A percentile compares a stretch with the other conserved stretches of the same genome.
These are phyloP conservation scores for Wickerhamiella sorbophila DNA, from an alignment of 805 yeast species.

Conservation along the genomic window DNA sequence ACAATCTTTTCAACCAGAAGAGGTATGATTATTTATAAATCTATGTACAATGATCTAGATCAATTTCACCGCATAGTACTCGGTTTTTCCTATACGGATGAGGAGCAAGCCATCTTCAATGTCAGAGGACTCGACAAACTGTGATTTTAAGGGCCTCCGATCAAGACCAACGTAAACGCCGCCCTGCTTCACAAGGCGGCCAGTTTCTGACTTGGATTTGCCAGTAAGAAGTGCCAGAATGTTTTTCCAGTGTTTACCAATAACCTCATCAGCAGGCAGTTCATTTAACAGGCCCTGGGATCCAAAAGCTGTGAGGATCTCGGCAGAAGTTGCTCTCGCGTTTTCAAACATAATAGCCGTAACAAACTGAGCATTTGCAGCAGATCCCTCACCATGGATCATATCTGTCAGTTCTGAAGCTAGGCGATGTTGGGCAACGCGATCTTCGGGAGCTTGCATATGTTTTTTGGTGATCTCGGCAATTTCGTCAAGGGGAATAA, in stretches of 20 bases:
- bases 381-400: slow-evolving; percentile 70
- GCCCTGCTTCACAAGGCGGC: slow-evolving; percentile 49
- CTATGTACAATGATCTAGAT: slow-evolving; percentile 1
- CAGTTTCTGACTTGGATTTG: slow-evolving; percentile 37
- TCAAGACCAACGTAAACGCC: slow-evolving; percentile 59
- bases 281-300: slow-evolving; percentile 40
- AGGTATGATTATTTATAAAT: background rate
- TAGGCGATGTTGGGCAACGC: slow-evolving; percentile 61
- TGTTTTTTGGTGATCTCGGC: slow-evolving; percentile 41
- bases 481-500: slow-evolving; percentile 53
- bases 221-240: slow-evolving; percentile 35
- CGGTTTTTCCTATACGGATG: slow-evolving; percentile 59
- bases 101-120: slow-evolving; percentile 47
- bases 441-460: slow-evolving; percentile 38
- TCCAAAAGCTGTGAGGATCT: slow-evolving; percentile 40
- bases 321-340: slow-evolving; percentile 30
- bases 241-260: slow-evolving; percentile 34
- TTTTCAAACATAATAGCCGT: slow-evolving; percentile 55
- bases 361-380: slow-evolving; percentile 50
- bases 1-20: background rate
- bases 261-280: slow-evolving; percentile 26
- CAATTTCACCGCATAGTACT: slow-evolving; percentile 22
- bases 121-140: slow-evolving; percentile 33
- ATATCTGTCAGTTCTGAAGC: slow-evolving; percentile 80
- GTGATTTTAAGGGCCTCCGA: slow-evolving; percentile 37